Conservation (phyloP, 495 filamentous ascomycete genomes). For the Pyronema domesticum region DNA sequence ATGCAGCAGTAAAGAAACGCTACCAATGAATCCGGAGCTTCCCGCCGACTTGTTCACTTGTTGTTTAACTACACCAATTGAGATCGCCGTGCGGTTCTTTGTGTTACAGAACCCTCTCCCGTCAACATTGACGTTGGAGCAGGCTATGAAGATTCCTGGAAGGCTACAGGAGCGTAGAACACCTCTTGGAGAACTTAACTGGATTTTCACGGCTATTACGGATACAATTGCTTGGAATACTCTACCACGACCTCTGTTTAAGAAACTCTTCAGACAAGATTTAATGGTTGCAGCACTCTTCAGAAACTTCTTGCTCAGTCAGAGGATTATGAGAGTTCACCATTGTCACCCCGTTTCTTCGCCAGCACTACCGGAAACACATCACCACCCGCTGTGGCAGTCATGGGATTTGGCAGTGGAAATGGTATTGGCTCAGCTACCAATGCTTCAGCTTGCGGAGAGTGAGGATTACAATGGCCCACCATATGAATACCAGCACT, state of each 20-base stretch:
- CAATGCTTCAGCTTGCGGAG: conserved; percentile 55
- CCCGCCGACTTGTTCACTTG: conserved; percentile 93
- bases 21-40: conserved; percentile 90
- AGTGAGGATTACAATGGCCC: conserved; percentile 37
- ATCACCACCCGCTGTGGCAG: conserved; percentile 85
- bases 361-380: conserved; percentile 74
- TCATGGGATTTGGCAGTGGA: conserved; percentile 97
- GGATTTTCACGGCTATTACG: conserved; percentile 98
- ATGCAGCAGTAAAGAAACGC: conserved; percentile 69
- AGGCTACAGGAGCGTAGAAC: conserved; percentile 83
- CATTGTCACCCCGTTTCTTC: conserved; percentile 84
- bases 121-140: conserved; percentile 53
- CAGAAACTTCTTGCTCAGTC: conserved; percentile 83
- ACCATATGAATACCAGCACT: conserved; percentile 81
- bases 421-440: conserved; percentile 82
- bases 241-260: conserved; percentile 71
- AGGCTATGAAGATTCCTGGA: conserved; percentile 66
- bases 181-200: conserved; percentile 88
- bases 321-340: conserved; percentile 88
- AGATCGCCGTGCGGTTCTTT: conserved; percentile 89
- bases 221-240: conserved; percentile 98
- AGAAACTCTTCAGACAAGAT: conserved; percentile 91
- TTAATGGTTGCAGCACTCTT: conserved; percentile 98
- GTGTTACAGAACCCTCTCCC: conserved; percentile 79
- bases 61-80: conserved; percentile 89